Evolutionary conservation across 1,284 basidiomycete genomes (phyloP).

Genomic region (Trichosporon coremiiforme): DNA sequence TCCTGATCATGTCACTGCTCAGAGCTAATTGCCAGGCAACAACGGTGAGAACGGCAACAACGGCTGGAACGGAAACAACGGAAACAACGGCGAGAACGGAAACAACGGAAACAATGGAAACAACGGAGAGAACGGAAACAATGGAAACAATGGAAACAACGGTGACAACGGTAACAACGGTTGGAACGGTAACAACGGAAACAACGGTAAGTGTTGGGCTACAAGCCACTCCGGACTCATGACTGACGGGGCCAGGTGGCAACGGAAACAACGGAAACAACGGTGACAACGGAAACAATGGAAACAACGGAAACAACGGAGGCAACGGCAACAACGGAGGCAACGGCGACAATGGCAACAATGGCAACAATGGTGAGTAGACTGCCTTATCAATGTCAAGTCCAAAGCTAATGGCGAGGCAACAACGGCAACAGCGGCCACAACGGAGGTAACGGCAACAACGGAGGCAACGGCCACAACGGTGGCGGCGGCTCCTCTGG

Average conservation of each 20-base stretch:
- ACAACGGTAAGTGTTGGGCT: too few species aligned
- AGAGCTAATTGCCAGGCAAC: neutral
- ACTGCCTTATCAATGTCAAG: too few species aligned
- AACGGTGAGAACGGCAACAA: conserved; percentile 7
- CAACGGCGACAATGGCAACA: neutral
- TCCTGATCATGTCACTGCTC: neutral
- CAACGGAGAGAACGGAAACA: neutral
- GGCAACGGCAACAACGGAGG: neutral
- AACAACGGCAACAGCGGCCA: too few species aligned
- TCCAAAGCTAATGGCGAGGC: neutral
- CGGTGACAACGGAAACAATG: conserved; percentile 6
- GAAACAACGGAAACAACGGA: conserved; percentile 7
- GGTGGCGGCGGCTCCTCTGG: conserved; percentile 4
- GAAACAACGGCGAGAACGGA: conserved; percentile 12
- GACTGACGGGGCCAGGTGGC: neutral
- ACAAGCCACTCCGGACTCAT: neutral
- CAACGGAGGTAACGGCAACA: neutral
- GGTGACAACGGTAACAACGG: neutral
- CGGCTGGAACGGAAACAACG: neutral
- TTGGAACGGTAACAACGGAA: too few species aligned
- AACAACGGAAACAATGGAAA: neutral
- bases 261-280: conserved; percentile 15
- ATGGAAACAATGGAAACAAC: conserved; percentile 4
- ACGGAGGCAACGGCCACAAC: conserved; percentile 1
- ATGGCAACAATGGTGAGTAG: too few species aligned